Base-by-base conservation (phyloP, 345 rosid species). In the Hevea brasiliensis region DNA sequence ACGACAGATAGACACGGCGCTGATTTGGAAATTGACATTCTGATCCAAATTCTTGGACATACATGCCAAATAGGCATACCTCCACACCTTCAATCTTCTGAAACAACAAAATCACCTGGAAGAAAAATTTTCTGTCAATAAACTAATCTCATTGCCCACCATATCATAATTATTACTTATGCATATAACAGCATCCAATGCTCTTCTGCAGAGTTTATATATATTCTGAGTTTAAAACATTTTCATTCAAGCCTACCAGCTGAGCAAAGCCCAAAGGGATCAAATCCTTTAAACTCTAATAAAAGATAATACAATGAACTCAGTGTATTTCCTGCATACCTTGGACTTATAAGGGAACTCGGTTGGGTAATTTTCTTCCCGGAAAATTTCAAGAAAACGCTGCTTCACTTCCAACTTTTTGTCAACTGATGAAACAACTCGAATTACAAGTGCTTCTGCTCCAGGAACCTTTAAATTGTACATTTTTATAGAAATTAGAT, bases 41-140 rank as follows among this genome's bases (percentile, higher is more conserved):
- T n/a, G 98, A 84, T 76, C 99, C 99, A 77, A 91, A 96, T 84
- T 96, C 99, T 82, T 96, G 99, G 74, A 96, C 99, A 72, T 96
- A 96, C 97, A 96, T 91, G 71, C 99, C 98, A 81, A 93, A 96
- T 51, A 96, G 79, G 85, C 99, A 93, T 23, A 96, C 99, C 84
- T 96, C 99, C 69, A 93, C 99, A 53, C 99, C 99, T 85, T 96
- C 98, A 76, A 96, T 96, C 92, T 89, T 96, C 86, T 96, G 99
- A 85, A 96, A 93, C 81, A 96, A 78, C 74, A 96, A 74, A 86
- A 96, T 72, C 37, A 92, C 99, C 98, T 95, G 87, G 77, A 77
- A 88, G 75, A 79, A 72, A 76, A 59, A 32, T 71, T 59, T 61
- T 42, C 44, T 47, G 76, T 68, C 29, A 40, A 40, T 50, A 35